Base-by-base conservation (phyloP, 106 monocot genomes). In the Dioscorea zingiberensis region DNA sequence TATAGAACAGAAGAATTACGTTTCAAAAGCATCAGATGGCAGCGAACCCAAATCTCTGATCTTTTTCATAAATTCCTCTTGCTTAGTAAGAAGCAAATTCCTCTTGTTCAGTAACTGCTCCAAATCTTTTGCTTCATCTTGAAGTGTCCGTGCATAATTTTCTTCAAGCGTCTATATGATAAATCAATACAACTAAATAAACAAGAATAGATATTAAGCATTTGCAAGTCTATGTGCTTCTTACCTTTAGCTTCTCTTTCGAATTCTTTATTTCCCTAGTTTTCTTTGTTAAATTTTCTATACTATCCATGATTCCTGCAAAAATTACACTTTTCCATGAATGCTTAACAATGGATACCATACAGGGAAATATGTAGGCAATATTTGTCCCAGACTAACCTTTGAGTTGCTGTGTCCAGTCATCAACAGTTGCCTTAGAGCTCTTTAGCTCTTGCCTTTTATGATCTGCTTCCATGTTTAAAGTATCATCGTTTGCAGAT, bases 11-110 rank as follows among this genome's bases (percentile, higher is more conserved):
- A 17, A 24, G 47, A 18, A 44, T 75, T 93, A 98, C 97, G 69
- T 86, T 48, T 92, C 97, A 89, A 89, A 98, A 63, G 92, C 97
- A 78, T 93, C 92, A 63, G 91, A 91, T 63, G 97, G 97, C 71
- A 98, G 55, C 17, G 97, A 92, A 48, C 97, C 97, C 77, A 98
- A 73, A 62, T 98, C 97, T 72, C 97, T 73, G 28, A 98, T 98
- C 58, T 86, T 98, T 66, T 84, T 93, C 81, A 82, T 76, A 71
- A 74, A 84, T 51, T 92, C 97, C 58, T 98, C 97, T 65, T 92
- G 91, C 75, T 93, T 98, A 6, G 86, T 72, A 25, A 98, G 64
- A 74, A 87, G 70, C 13, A 79, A 70, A 54, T 82, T 98, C 69
- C 87, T 86, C 69, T 73, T 85, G 58, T 83, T 89, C 65, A 98